A percentile compares a stretch with the other conserved stretches of the same genome.
Evolutionary conservation across 2,329 filamentous ascomycete species (phyloP).

Genomic region (Talaromyces sp.): DNA sequence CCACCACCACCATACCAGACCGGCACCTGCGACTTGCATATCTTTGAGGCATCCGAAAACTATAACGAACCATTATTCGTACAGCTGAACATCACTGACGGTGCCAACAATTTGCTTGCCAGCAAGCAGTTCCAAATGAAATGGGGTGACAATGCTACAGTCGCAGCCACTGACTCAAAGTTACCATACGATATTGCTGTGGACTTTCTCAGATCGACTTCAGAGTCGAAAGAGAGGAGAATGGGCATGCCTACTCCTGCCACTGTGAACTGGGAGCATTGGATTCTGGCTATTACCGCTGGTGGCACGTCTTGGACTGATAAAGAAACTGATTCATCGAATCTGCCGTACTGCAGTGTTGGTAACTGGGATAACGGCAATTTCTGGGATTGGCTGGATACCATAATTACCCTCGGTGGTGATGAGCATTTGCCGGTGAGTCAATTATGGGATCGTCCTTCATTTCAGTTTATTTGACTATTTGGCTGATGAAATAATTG

Average conservation of each 20-base stretch:
- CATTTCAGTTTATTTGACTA: background rate
- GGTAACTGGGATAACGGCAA: slow-evolving; percentile 6
- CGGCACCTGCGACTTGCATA: slow-evolving; percentile 1
- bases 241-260: background rate
- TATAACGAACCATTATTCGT: background rate
- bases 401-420: background rate
- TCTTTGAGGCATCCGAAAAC: background rate
- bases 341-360: slow-evolving; percentile 7
- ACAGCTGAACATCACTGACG: slow-evolving; percentile 1
- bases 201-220: background rate
- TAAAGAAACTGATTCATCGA: slow-evolving; percentile 1
- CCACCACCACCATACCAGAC: slow-evolving; percentile 5
- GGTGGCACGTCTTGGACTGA: background rate
- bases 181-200: slow-evolving; percentile 6
- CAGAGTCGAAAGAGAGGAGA: background rate
- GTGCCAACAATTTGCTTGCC: background rate
- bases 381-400: slow-evolving; percentile 4
- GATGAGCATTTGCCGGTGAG: slow-evolving; percentile 4
- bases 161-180: background rate
- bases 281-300: background rate
- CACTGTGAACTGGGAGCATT: background rate
- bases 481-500: background rate
- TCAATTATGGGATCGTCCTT: background rate
- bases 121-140: background rate
- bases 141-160: background rate